Conservation (phyloP, 345 rosid genomes). For the Atalantia buxifolia region DNA sequence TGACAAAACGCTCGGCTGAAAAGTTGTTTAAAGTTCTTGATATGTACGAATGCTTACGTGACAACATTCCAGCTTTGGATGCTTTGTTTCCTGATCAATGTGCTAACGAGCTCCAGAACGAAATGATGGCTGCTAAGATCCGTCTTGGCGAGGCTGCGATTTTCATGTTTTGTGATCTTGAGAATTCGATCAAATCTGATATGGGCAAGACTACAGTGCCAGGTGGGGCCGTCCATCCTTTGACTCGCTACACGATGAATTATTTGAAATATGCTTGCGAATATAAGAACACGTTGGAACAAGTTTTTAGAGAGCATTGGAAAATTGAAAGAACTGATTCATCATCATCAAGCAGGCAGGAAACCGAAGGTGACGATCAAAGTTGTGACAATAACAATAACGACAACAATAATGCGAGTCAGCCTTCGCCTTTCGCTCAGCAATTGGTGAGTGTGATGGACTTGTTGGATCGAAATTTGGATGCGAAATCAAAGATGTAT, state of each 20-base stretch:
- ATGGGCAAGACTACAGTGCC: conserved; percentile 67
- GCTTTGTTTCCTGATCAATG: conserved; percentile 40
- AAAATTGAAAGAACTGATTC: conserved; percentile 72
- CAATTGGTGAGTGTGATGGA: conserved; percentile 70
- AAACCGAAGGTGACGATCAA: conserved; percentile 13
- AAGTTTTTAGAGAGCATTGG: conserved; percentile 70
- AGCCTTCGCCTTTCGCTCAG: conserved; percentile 42
- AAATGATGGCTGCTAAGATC: conserved; percentile 42
- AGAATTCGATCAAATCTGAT: conserved; percentile 69
- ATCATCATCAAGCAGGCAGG: conserved; percentile 23
- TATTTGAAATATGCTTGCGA: conserved; percentile 72
- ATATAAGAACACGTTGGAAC: conserved; percentile 72
- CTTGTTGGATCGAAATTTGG: conserved; percentile 57
- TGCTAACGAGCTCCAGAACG: conserved; percentile 46
- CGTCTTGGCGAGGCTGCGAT: conserved; percentile 74
- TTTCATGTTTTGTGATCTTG: conserved; percentile 62
- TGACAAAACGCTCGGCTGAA: conserved; percentile 66
- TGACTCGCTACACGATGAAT: conserved; percentile 87
- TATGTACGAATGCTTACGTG: conserved; percentile 69
- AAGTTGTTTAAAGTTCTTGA: conserved; percentile 83
- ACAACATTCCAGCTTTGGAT: conserved; percentile 38
- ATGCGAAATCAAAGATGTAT: conserved; percentile 66
- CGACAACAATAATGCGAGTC: neutral
- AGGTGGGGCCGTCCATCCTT: conserved; percentile 87
- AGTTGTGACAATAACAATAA: neutral